Base-by-base conservation (phyloP, 345 rosid genomes). In the Acer saccharum region DNA sequence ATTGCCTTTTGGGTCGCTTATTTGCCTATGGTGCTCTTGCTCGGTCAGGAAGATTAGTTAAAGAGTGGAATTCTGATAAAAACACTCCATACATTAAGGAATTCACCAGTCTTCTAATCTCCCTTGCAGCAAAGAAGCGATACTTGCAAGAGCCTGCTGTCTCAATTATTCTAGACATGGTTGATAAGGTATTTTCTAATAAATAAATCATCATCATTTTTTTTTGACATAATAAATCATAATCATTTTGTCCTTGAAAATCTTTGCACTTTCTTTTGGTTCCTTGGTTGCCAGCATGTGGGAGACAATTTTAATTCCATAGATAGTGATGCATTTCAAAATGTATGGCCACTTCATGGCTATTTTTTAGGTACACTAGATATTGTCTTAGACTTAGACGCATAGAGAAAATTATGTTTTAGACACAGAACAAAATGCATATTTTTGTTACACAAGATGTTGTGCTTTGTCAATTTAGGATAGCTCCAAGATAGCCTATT, bases 71-170 rank as follows among this genome's bases (percentile, higher is more conserved):
- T 50, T 84, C 87, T 79, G 92, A 91, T 82, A 86, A 87, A 72
- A 83, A 81, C 55, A 87, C 90, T 48, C 84, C 79, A 65, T 68
- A 80, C 10, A 82, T 96, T 73, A 92, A 86, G 82, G 95, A 93
- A 70, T 91, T 91, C 79, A 89, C 84, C 61, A 66, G 84, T 73
- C 82, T 75, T 81, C 84, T 96, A 71, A 81, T 93, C 71, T 83
- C 91, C 32, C 93, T 96, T 72, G 91, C 97, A 27, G 83, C 87
- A 18, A 92, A 92, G 83, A 94, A 91, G 80, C 83, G 91, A 63
- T 96, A 96, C 86, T 83, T 96, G 90, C 98, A 90, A 80, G 99
- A 96, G 87, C 93, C 99, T 76, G 91, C 91, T 73, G 92, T 90
- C 75, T 83, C 84, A 35, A 60, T 94, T 87, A 85, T 92, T 82